Evolutionary conservation across 176 grass and related monocot genomes (phyloP).

Genomic region (Raddia distichophylla): DNA sequence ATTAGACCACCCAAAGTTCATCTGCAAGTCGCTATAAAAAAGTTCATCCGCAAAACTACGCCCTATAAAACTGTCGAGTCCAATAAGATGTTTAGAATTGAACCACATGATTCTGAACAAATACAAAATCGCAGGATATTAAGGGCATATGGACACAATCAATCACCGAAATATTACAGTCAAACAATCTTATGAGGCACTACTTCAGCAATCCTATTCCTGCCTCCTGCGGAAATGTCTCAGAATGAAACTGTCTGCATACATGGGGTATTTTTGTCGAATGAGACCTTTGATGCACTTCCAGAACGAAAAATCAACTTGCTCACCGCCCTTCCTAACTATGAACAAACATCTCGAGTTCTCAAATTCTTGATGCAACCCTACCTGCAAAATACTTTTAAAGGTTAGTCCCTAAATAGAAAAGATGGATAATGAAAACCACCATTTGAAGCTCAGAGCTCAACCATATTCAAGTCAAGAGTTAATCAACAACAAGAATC

Average conservation of each 20-base stretch:
- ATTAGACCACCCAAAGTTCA: neutral
- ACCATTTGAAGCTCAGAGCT: neutral
- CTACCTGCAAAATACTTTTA: constrained; percentile 60
- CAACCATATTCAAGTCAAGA: neutral
- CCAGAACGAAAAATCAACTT: constrained; percentile 95
- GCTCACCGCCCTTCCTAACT: constrained; percentile 75
- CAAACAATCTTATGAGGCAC: constrained; percentile 1
- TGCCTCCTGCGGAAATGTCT: constrained; percentile 88
- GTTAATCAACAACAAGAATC: neutral
- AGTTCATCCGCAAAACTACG: neutral
- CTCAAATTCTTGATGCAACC: constrained; percentile 85
- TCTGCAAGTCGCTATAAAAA: neutral
- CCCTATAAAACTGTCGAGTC: neutral
- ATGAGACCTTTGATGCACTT: constrained; percentile 98
- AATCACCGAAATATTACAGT: constrained; percentile 40
- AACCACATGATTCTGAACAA: constrained; percentile 9
- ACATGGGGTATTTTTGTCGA: constrained; percentile 81
- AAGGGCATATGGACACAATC: constrained; percentile 22
- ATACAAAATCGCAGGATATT: constrained; percentile 32
- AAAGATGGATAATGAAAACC: neutral
- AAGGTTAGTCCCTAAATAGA: constrained; percentile 21
- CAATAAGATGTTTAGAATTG: neutral
- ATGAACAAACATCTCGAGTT: constrained; percentile 90
- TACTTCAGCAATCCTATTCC: constrained; percentile 58
- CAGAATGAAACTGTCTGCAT: constrained; percentile 86